A percentile compares a stretch with the other conserved stretches of the same genome.
phyloP scores from a whole-genome alignment of 768 basidiomycete genomes.

The Lentinula sp. region DNA sequence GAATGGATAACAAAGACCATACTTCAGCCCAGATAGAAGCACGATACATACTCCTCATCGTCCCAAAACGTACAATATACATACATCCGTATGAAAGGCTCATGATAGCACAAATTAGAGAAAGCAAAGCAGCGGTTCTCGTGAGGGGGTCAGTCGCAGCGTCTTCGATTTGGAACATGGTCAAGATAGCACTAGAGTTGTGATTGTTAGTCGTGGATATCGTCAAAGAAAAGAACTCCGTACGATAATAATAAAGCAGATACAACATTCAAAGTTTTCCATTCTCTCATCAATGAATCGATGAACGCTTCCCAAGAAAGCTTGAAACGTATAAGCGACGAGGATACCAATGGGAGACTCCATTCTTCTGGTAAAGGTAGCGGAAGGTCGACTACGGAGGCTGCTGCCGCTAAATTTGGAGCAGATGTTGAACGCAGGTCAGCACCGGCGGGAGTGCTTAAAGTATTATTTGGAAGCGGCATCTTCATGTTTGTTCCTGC shows the following conservation, averaged over 20 bases:
- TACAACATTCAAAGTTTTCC: slow-evolving; percentile 55
- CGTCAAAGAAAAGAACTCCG: not conserved
- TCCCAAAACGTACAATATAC: slow-evolving; percentile 51
- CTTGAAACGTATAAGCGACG: slow-evolving; percentile 46
- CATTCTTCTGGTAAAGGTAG: slow-evolving; percentile 32
- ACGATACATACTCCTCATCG: slow-evolving; percentile 50
- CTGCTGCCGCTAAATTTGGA: slow-evolving; percentile 3
- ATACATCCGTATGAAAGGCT: slow-evolving; percentile 48
- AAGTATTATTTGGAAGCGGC: not conserved
- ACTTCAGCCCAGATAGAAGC: slow-evolving; percentile 55
- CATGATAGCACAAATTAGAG: slow-evolving; percentile 44
- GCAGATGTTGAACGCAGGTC: not conserved
- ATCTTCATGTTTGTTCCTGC: not conserved
- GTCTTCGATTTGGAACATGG: slow-evolving; percentile 37
- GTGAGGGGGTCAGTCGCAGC: slow-evolving; percentile 41
- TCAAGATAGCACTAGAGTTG: slow-evolving; percentile 38
- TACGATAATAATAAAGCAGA: slow-evolving; percentile 33
- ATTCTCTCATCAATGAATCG: slow-evolving; percentile 47
- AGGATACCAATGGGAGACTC: slow-evolving; percentile 32
- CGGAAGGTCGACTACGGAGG: slow-evolving; percentile 5
- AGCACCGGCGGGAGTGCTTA: not conserved
- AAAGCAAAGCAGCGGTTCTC: slow-evolving; percentile 44
- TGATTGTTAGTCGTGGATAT: not conserved
- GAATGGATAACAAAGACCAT: not conserved
- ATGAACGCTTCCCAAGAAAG: slow-evolving; percentile 52